Evolutionary conservation across 257 asterid species (phyloP).

Genomic region (Mitragyna speciosa): DNA sequence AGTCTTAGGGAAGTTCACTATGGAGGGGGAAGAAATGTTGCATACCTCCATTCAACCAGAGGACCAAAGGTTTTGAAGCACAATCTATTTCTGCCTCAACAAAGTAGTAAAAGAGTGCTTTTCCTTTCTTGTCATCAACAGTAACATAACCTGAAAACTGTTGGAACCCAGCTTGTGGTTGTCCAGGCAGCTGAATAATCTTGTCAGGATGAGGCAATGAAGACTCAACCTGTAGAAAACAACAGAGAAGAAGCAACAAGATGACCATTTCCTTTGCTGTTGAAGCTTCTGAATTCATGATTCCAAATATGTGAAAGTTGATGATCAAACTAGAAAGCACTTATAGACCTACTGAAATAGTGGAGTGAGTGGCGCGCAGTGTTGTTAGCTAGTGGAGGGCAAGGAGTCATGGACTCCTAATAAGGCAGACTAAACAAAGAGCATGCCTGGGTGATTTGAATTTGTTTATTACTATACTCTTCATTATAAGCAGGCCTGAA

Average conservation of each 20-base stretch:
- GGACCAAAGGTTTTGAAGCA: conserved; percentile 54
- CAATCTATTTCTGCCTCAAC: conserved; percentile 60
- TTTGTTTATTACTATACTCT: conserved; percentile 20
- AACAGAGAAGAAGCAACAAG: conserved; percentile 37
- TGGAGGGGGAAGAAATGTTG: neutral
- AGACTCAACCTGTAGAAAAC: conserved; percentile 26
- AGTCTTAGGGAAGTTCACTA: neutral
- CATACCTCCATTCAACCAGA: conserved; percentile 77
- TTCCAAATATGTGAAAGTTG: neutral
- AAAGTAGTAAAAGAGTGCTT: conserved; percentile 61
- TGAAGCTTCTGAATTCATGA: conserved; percentile 18
- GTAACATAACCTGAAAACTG: conserved; percentile 66
- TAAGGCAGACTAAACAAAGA: conserved; percentile 42
- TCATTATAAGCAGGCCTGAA: conserved; percentile 27
- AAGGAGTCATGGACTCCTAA: conserved; percentile 41
- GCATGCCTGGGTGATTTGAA: conserved; percentile 30
- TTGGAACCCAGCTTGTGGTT: conserved; percentile 56
- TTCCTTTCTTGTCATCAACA: conserved; percentile 54
- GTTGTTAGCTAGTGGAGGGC: conserved; percentile 39
- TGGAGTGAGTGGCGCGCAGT: conserved; percentile 25
- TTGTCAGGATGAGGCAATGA: conserved; percentile 48
- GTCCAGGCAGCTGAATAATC: conserved; percentile 60
- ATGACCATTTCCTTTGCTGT: conserved; percentile 29
- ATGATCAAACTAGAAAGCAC: conserved; percentile 1
- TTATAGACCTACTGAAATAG: neutral